Evolutionary conservation across 495 filamentous ascomycete species (phyloP), one percentile per base, ranked within the genome.

Genomic region (Aspergillus sclerotiicarbonarius): DNA sequence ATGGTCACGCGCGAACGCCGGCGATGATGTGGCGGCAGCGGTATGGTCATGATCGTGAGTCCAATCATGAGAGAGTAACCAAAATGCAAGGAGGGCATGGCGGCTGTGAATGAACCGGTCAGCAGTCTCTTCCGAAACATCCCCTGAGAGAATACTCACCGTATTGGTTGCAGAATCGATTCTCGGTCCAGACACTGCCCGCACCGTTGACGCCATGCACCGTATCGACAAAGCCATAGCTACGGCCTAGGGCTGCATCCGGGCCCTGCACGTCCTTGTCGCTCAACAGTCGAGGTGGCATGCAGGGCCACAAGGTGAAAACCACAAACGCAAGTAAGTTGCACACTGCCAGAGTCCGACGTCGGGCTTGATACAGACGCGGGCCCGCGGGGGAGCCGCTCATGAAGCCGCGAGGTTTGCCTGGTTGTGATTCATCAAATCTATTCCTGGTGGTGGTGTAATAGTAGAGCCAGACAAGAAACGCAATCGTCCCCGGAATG

Each of bases 41-140:
- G 80, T 35, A 84, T 77, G 20, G 71, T 72, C 69, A 83, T 77
- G 55, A 91, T 80, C 0, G 88, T 90, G 16, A 86, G 71, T 13
- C 89, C 89, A 58, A 91, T 86, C 67, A 89, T 81, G 32, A 92
- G 82, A 6, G 88, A 86, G 64, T 91, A 92, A 10, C 87, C 89
- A 67, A 92, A 92, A 66, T 92, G 88, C 60, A 92, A 80, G 15
- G 85, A 86, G 7, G 89, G 89, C 89, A 91, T 91, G 15, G 89
- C 89, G 21, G 89, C 89, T 72, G 74, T 29, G 8, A 12, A 62
- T 53, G 29, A n/a, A 8, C 21, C 21, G 19, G 50, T 59, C 21
- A 51, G 19, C 48, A 25, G 16, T 9, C n/a, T 19, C 3, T 10
- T 5, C 32, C 20, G 9, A 37, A 46, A 9, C 13, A 12, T 9